phyloP scores from a whole-genome alignment of 352 stramenopile species.

The Phytopythium boreale region DNA sequence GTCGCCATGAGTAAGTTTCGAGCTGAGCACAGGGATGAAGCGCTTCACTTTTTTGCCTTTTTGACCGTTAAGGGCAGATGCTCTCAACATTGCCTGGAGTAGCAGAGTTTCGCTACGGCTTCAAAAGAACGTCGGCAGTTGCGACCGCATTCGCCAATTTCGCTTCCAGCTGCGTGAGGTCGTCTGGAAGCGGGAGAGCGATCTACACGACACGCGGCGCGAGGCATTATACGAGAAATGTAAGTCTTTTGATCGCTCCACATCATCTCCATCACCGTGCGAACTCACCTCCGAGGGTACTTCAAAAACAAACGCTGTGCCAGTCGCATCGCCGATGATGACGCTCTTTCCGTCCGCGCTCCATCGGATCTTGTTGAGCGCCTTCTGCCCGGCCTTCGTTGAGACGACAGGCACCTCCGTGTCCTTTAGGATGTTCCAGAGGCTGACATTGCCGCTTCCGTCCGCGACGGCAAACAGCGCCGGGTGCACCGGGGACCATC shows the following conservation, averaged over 20 bases:
- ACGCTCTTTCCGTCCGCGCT: slow-evolving; percentile 73
- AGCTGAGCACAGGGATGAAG: too few relatives aligned
- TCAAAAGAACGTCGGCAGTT: slow-evolving; percentile 12
- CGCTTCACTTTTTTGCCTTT: too few relatives aligned
- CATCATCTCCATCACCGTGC: neutral
- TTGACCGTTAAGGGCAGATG: too few relatives aligned
- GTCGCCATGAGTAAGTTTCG: neutral
- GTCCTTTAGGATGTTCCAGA: slow-evolving; percentile 88
- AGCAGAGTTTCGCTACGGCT: neutral
- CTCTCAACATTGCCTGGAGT: too few relatives aligned
- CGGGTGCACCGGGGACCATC: slow-evolving; percentile 79
- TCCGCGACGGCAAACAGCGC: slow-evolving; percentile 84
- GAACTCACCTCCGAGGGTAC: slow-evolving; percentile 69
- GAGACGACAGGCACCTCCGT: slow-evolving; percentile 71
- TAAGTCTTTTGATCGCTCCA: neutral
- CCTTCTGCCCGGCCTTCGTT: slow-evolving; percentile 63
- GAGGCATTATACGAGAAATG: slow-evolving; percentile 8
- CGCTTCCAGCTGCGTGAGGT: slow-evolving; percentile 52
- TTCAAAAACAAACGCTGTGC: slow-evolving; percentile 74
- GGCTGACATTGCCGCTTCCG: slow-evolving; percentile 58
- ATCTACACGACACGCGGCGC: slow-evolving; percentile 35
- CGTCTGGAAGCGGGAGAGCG: slow-evolving; percentile 56
- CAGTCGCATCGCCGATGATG: slow-evolving; percentile 73
- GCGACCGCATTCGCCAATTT: slow-evolving; percentile 60
- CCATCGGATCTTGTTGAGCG: slow-evolving; percentile 86